Evolutionary conservation across 805 yeast species (phyloP), one percentile per base, ranked within the genome.

Genomic region (Starmerella floris): DNA sequence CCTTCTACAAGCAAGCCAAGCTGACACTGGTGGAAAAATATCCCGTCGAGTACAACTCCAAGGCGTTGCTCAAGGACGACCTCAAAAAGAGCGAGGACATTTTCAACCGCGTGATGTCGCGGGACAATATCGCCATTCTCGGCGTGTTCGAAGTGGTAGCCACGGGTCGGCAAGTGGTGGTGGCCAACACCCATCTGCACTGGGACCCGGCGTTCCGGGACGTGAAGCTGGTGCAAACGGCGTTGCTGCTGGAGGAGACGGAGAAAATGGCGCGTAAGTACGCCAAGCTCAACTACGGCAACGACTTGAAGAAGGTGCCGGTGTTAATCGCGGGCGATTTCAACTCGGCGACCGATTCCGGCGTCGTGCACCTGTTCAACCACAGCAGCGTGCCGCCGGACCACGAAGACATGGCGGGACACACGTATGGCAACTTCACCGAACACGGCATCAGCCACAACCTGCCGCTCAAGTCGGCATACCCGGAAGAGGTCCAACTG

Each of bases 131-230:
- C 56, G 97, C 95, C 6, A 66, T 83, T 39, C 73, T 84, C 38
- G 66, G 81, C 15, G 73, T 77, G 43, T 71, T 91, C 51, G 84
- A 83, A 57, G 91, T 82, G 56, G 60, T 68, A 27, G 72, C 70
- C 42, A 74, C 87, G 5, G 84, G 87, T 16, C 81, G 79, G 58
- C 72, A 72, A 49, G 63, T 88, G 30, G 69, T 83, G 51, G 68
- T 84, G 30, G 85, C 82, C 3, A 88, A 85, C 56, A 88, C 97
- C 0, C 99, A 91, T 69, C 73, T 91, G 60, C 96, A 88, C 61
- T 91, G 98, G 97, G 96, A 91, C 66, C 98, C 98, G 3, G 83
- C 82, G 39, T 83, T 78, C 58, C 83, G 83, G 59, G 99, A 91
- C 63, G 99, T 91, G 43, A 91, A 91, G 62, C 76, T 96, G 2